Conservation (phyloP, 1,284 basidiomycete species). For the Cystobasidium sp. region DNA sequence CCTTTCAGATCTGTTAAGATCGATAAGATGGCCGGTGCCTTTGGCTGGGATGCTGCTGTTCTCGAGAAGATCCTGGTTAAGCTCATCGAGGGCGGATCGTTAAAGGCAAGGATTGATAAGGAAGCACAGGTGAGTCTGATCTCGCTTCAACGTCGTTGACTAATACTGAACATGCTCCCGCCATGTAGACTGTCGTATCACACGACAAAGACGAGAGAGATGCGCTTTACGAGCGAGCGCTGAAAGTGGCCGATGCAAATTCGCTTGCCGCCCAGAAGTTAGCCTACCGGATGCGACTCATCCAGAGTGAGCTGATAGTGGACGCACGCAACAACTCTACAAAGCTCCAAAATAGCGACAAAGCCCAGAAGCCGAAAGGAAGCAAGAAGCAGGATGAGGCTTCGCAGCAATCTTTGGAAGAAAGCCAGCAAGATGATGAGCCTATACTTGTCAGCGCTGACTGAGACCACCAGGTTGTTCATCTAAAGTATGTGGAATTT, state of each 20-base stretch:
- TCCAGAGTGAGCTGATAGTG: slow-evolving; percentile 59
- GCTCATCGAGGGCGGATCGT: slow-evolving; percentile 73
- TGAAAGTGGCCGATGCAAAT: slow-evolving; percentile 71
- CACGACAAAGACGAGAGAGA: slow-evolving; percentile 73
- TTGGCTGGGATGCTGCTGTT: slow-evolving; percentile 75
- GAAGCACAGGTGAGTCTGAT: slow-evolving; percentile 68
- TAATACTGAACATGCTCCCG: slow-evolving; percentile 33
- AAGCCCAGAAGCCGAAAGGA: slow-evolving; percentile 16
- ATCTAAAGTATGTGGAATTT: too few relatives aligned
- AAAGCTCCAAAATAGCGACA: background rate
- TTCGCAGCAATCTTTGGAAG: background rate
- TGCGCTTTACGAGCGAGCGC: slow-evolving; percentile 71
- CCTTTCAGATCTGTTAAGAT: slow-evolving; percentile 80
- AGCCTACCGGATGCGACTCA: slow-evolving; percentile 62
- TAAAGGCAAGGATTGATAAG: slow-evolving; percentile 77
- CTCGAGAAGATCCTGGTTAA: slow-evolving; percentile 71
- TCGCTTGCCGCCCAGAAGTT: slow-evolving; percentile 73
- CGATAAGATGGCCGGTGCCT: slow-evolving; percentile 75
- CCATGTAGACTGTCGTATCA: slow-evolving; percentile 62
- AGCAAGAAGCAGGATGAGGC: background rate
- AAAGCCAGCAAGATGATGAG: slow-evolving; percentile 1
- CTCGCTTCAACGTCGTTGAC: slow-evolving; percentile 6
- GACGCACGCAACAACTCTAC: slow-evolving; percentile 59
- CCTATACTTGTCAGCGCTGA: background rate
- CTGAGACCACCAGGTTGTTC: background rate